Evolutionary conservation across 495 filamentous ascomycete species (phyloP).

Genomic region (Hypoxylon fragiforme): DNA sequence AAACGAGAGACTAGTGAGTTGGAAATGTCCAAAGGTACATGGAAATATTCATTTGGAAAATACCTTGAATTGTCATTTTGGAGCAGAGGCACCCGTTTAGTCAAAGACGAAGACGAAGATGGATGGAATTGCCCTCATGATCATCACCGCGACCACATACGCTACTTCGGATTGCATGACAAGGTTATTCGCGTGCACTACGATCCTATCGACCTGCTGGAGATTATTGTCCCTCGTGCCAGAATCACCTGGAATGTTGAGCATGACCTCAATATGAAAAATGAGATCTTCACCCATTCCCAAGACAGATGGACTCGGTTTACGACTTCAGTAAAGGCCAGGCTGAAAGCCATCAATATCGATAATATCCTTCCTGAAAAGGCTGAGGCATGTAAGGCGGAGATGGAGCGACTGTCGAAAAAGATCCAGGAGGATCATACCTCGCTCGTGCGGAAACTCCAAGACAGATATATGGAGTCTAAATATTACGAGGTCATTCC

Average conservation of each 20-base stretch:
- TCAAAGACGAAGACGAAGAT: constrained; percentile 61
- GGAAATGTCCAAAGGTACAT: constrained; percentile 92
- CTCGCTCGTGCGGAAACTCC: constrained; percentile 71
- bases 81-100: constrained; percentile 79
- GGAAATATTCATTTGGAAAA: constrained; percentile 99
- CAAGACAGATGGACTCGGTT: constrained; percentile 83
- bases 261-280: constrained; percentile 85
- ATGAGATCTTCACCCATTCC: constrained; percentile 79
- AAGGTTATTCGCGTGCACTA: constrained; percentile 87
- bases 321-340: constrained; percentile 78
- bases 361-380: constrained; percentile 90
- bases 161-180: constrained; percentile 88
- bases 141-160: constrained; percentile 85
- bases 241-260: constrained; percentile 97
- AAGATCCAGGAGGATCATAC: constrained; percentile 80
- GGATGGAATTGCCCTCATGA: constrained; percentile 76
- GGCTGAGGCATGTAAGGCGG: constrained; percentile 73
- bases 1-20: constrained; percentile 85
- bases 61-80: constrained; percentile 96
- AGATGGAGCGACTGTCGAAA: constrained; percentile 74
- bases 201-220: constrained; percentile 87
- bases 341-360: constrained; percentile 84
- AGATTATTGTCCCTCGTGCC: constrained; percentile 89
- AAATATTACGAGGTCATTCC: constrained; percentile 97
- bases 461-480: constrained; percentile 87